Evolutionary conservation across 768 basidiomycete species (phyloP).

Genomic region (Pilatotrama ljubarskyi): DNA sequence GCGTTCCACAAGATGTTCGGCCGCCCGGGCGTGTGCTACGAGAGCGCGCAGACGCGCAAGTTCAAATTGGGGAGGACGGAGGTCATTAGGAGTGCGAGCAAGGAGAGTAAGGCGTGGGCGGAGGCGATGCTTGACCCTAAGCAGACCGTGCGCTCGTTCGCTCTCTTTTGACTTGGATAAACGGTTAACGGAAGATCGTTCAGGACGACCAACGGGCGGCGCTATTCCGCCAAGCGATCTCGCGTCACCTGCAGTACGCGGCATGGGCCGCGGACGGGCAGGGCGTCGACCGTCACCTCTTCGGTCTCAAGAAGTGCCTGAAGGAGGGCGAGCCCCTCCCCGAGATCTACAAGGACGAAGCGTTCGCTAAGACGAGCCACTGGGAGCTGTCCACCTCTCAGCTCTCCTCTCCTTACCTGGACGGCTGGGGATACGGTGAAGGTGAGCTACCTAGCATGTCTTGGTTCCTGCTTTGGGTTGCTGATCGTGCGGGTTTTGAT

Average conservation of each 20-base stretch:
- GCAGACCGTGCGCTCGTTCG: conserved; percentile 42
- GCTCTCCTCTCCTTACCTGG: conserved; percentile 75
- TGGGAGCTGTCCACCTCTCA: conserved; percentile 96
- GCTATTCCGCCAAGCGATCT: conserved; percentile 74
- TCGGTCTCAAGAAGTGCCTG: conserved; percentile 86
- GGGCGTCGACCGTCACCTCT: conserved; percentile 94
- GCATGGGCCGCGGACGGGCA: conserved; percentile 91
- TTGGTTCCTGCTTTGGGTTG: neutral
- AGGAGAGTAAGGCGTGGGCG: conserved; percentile 82
- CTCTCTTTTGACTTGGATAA: neutral
- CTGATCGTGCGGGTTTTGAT: neutral
- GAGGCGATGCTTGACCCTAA: conserved; percentile 79
- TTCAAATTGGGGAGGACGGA: conserved; percentile 91
- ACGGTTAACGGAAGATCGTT: neutral
- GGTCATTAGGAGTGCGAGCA: conserved; percentile 85
- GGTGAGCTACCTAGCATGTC: conserved; percentile 42
- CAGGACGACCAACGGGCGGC: conserved; percentile 58
- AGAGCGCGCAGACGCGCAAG: conserved; percentile 92
- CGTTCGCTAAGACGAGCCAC: conserved; percentile 69
- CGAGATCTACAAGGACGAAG: conserved; percentile 70
- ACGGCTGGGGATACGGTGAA: conserved; percentile 98
- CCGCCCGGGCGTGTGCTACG: conserved; percentile 83
- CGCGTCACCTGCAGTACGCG: conserved; percentile 85
- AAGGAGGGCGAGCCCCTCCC: conserved; percentile 72
- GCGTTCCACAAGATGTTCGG: conserved; percentile 86